These are phyloP conservation scores for Candida tibetensis DNA, from an alignment of 805 yeast species.

Conservation along the genomic window DNA sequence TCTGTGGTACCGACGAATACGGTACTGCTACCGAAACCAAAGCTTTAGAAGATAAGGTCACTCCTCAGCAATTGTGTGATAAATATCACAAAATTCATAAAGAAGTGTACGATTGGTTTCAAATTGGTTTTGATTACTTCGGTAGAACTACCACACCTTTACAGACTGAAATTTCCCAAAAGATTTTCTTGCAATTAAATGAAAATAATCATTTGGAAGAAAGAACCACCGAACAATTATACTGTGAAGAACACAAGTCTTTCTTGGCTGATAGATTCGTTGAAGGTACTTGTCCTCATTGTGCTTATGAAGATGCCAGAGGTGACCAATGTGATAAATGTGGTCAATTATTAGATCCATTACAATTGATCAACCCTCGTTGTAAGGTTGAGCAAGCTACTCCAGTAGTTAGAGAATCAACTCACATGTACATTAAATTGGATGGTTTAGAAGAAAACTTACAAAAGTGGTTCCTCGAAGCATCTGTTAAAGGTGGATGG, in stretches of 20 bases:
- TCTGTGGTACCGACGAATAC: constrained; percentile 98
- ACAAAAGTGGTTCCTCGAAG: constrained; percentile 65
- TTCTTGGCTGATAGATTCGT: constrained; percentile 95
- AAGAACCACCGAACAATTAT: constrained; percentile 83
- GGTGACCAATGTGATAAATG: constrained; percentile 99
- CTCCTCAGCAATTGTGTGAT: constrained; percentile 87
- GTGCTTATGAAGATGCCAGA: constrained; percentile 94
- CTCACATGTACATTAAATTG: constrained; percentile 79
- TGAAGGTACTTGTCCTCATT: constrained; percentile 96
- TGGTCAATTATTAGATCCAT: constrained; percentile 85
- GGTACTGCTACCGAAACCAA: constrained; percentile 99
- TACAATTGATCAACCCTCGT: constrained; percentile 90
- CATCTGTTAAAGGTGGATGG: constrained; percentile 80
- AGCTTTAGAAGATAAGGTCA: constrained; percentile 88
- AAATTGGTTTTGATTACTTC: constrained; percentile 88
- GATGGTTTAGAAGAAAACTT: constrained; percentile 80
- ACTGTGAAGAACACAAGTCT: constrained; percentile 86
- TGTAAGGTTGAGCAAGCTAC: constrained; percentile 87
- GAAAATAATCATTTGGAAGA: constrained; percentile 83
- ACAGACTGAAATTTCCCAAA: constrained; percentile 96
- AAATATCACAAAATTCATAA: constrained; percentile 85
- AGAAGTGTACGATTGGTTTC: constrained; percentile 95
- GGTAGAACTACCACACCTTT: constrained; percentile 93
- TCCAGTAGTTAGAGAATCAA: constrained; percentile 78
- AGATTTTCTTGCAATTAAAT: constrained; percentile 73